Percentiles rank a stretch among this genome's conserved stretches.
Conservation (phyloP, 2,329 filamentous ascomycete genomes). For the Alternaria hordeiaustralica region DNA sequence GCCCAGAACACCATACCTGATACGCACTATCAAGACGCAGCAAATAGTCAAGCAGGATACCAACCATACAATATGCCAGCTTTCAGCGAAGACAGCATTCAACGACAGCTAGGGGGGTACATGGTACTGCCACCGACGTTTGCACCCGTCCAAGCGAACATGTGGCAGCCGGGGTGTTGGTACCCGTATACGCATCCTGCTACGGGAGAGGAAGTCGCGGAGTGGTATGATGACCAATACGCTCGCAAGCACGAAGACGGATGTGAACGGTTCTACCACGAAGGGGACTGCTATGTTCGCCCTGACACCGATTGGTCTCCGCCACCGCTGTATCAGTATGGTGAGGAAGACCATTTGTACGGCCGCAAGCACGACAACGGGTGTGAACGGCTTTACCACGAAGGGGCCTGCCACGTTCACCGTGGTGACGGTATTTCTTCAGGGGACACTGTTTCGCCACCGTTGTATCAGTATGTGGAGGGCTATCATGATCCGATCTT, state of each 20-base stretch:
- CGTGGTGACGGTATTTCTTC: no score
- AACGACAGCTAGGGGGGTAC: conserved; percentile 2
- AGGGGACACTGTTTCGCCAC: neutral
- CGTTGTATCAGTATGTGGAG: neutral
- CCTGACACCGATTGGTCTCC: no score
- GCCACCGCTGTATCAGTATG: neutral
- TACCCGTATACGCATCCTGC: neutral
- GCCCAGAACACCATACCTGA: no score
- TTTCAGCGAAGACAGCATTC: conserved; percentile 15
- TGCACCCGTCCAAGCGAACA: neutral
- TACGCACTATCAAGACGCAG: neutral
- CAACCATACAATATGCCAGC: neutral
- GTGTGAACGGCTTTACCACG: no score
- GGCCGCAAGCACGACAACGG: no score
- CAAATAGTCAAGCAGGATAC: neutral
- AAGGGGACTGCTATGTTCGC: neutral
- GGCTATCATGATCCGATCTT: neutral
- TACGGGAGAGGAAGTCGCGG: neutral
- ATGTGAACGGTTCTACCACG: neutral
- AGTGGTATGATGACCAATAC: neutral
- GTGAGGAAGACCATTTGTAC: neutral
- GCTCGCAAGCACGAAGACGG: neutral
- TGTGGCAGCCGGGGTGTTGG: neutral
- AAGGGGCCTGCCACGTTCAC: no score
- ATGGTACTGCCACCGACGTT: neutral